phyloP scores from a whole-genome alignment of 257 asterid genomes.

The Salvia miltiorrhiza region DNA sequence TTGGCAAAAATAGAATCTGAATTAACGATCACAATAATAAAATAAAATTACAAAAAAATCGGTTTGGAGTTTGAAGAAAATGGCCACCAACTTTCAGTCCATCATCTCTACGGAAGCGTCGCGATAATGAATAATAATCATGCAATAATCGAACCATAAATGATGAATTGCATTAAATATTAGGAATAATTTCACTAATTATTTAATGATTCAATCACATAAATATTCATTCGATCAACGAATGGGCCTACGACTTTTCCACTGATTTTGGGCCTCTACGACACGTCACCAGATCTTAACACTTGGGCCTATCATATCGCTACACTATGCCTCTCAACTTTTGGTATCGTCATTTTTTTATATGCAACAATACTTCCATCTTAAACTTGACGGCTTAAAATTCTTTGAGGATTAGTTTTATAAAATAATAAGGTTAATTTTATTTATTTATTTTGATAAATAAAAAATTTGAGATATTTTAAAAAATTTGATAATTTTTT shows the following conservation, averaged over 20 bases:
- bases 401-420: no score
- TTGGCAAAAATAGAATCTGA: constrained; percentile 22
- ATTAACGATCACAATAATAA: constrained; percentile 9
- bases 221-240: background rate
- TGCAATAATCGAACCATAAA: constrained; percentile 23
- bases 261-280: constrained; percentile 24
- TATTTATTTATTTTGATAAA: no score
- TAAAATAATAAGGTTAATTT: no score
- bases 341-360: background rate
- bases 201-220: no score
- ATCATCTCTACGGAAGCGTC: constrained; percentile 26
- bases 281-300: constrained; percentile 3
- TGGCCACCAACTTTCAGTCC: constrained; percentile 37
- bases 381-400: no score
- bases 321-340: constrained; percentile 20
- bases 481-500: no score
- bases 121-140: constrained; percentile 15
- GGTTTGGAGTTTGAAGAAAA: constrained; percentile 33
- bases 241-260: constrained; percentile 28
- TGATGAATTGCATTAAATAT: constrained; percentile 1
- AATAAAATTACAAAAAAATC: constrained; percentile 13
- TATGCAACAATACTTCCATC: no score
- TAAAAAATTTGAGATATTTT: no score
- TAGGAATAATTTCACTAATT: background rate
- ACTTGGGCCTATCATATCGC: constrained; percentile 21